These are phyloP conservation scores for Flaveria trinervia DNA, from an alignment of 129 eudicot species.

Conservation along the genomic window DNA sequence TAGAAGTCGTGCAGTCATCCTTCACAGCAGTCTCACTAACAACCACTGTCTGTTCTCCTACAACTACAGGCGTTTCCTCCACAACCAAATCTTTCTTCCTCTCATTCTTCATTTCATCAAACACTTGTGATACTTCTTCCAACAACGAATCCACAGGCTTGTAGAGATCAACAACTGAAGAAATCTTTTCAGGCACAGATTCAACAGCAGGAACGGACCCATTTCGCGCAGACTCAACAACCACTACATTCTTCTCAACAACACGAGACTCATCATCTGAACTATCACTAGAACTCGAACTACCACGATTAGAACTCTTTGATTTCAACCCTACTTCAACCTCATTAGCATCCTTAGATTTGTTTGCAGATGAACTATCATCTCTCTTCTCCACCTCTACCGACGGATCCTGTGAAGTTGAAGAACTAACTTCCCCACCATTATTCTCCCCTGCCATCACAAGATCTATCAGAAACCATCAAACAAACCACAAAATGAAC, in stretches of 20 bases:
- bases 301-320: conserved; percentile 30
- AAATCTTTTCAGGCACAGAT: conserved; percentile 31
- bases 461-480: conserved; percentile 19
- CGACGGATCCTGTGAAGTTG: conserved; percentile 41
- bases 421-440: conserved; percentile 46
- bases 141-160: conserved; percentile 38
- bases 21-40: conserved; percentile 25
- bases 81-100: conserved; percentile 15
- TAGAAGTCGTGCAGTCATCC: conserved; percentile 31
- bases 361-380: conserved; percentile 29
- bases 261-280: conserved; percentile 63
- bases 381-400: conserved; percentile 37
- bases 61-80: conserved; percentile 1
- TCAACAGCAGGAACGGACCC: conserved; percentile 43
- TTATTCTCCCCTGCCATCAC: conserved; percentile 57
- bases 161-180: conserved; percentile 39
- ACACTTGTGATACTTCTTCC: conserved; percentile 31
- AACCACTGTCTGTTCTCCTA: conserved; percentile 23
- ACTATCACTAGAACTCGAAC: conserved; percentile 51
- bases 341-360: conserved; percentile 17
- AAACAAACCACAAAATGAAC: conserved; percentile 1
- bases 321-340: conserved; percentile 42
- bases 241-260: conserved; percentile 43
- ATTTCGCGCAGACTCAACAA: conserved; percentile 29
- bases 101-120: conserved; percentile 27